A percentile compares a stretch with the other conserved stretches of the same genome.
Evolutionary conservation across 768 basidiomycete genomes (phyloP).

Genomic region (Chalciporus piperatus): DNA sequence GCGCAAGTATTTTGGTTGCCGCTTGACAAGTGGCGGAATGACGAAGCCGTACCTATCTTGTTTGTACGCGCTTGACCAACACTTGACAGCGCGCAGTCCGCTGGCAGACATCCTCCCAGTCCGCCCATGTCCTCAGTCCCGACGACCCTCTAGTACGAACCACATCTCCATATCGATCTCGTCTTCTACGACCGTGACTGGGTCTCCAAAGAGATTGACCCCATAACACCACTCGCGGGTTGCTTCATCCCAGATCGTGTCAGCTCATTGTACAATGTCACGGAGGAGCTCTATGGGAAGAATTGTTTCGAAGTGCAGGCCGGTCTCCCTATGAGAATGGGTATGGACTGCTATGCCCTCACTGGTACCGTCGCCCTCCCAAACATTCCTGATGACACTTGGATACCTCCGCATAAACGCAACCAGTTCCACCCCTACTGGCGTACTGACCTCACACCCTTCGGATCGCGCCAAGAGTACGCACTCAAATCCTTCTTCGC

Average conservation of each 20-base stretch:
- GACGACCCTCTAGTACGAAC: slow-evolving; percentile 48
- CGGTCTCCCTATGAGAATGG: slow-evolving; percentile 73
- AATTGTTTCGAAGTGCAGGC: slow-evolving; percentile 74
- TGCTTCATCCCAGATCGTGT: slow-evolving; percentile 68
- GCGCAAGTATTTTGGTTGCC: no score
- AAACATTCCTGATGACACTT: slow-evolving; percentile 2
- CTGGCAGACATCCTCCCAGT: no score
- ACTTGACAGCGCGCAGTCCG: no score
- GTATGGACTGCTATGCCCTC: slow-evolving; percentile 90
- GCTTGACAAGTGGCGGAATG: no score
- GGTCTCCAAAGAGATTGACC: slow-evolving; percentile 69
- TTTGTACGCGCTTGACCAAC: no score
- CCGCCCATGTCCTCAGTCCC: no score
- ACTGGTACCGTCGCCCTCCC: slow-evolving; percentile 66
- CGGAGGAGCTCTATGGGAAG: slow-evolving; percentile 57
- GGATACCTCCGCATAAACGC: slow-evolving; percentile 41
- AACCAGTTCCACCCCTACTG: slow-evolving; percentile 91
- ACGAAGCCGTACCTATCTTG: no score
- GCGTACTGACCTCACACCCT: slow-evolving; percentile 79
- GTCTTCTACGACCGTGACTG: slow-evolving; percentile 75
- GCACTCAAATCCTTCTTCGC: slow-evolving; percentile 93
- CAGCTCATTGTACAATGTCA: slow-evolving; percentile 67
- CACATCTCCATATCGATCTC: slow-evolving; percentile 72
- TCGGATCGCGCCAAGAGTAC: slow-evolving; percentile 79
- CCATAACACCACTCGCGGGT: slow-evolving; percentile 59